Percentiles rank a stretch among this genome's conserved stretches.
phyloP scores from a whole-genome alignment of 2,329 filamentous ascomycete species.

The Xylariomycetidae sp. region DNA sequence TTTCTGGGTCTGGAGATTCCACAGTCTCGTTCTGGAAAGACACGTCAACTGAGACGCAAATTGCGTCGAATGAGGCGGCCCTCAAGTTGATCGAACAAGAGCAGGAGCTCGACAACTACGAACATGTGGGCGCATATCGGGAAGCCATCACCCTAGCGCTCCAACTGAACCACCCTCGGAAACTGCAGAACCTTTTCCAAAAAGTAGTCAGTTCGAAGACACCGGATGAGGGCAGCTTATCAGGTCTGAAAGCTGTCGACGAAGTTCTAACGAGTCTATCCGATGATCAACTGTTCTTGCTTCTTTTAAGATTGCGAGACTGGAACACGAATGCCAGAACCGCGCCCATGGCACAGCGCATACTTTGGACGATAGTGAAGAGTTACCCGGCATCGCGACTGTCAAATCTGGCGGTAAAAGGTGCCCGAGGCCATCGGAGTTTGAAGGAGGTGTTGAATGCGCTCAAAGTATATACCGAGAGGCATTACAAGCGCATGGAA shows the following conservation, averaged over 20 bases:
- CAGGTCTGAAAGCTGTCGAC: slow-evolving; percentile 67
- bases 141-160: slow-evolving; percentile 89
- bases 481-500: slow-evolving; percentile 85
- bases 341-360: slow-evolving; percentile 75
- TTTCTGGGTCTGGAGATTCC: slow-evolving; percentile 88
- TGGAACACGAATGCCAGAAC: slow-evolving; percentile 97
- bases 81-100: slow-evolving; percentile 86
- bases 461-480: slow-evolving; percentile 84
- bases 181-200: slow-evolving; percentile 78
- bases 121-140: slow-evolving; percentile 79
- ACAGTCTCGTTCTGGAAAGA: slow-evolving; percentile 95
- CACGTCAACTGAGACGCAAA: slow-evolving; percentile 74
- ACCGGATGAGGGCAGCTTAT: slow-evolving; percentile 57
- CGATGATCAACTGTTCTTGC: slow-evolving; percentile 77
- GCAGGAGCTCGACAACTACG: slow-evolving; percentile 89
- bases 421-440: slow-evolving; percentile 53
- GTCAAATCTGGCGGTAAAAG: slow-evolving; percentile 59
- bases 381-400: slow-evolving; percentile 76
- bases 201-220: slow-evolving; percentile 61
- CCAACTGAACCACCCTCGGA: slow-evolving; percentile 87
- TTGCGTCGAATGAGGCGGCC: slow-evolving; percentile 65
- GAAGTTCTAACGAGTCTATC: slow-evolving; percentile 73
- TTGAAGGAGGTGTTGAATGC: slow-evolving; percentile 81
- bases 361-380: slow-evolving; percentile 72
- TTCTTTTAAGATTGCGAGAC: slow-evolving; percentile 78